Conservation (phyloP, 345 rosid genomes). For the Arabis hirsuta region DNA sequence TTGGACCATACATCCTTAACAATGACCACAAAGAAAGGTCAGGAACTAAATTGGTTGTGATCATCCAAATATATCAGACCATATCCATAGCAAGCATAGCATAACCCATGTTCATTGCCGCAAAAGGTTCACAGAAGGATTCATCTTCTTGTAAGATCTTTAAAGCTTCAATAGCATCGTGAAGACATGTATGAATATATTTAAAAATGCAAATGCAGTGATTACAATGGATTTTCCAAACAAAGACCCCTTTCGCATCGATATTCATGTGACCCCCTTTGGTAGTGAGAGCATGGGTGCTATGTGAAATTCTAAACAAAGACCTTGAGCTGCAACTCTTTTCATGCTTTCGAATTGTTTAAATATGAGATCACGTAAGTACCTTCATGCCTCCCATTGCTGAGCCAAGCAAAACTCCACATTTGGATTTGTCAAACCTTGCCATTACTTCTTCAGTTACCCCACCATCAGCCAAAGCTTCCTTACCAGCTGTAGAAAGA, state of each 20-base stretch:
- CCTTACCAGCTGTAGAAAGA: conserved; percentile 90
- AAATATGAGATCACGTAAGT: conserved; percentile 6
- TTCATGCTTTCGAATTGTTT: neutral
- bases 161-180: conserved; percentile 90
- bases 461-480: conserved; percentile 91
- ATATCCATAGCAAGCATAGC: conserved; percentile 99
- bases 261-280: neutral
- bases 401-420: conserved; percentile 95
- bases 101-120: conserved; percentile 98
- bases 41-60: neutral
- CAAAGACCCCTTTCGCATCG: neutral
- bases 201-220: neutral
- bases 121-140: conserved; percentile 94
- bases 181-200: conserved; percentile 60
- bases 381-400: conserved; percentile 98
- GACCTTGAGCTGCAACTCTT: neutral
- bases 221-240: neutral
- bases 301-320: conserved; percentile 4
- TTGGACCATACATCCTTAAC: conserved; percentile 99
- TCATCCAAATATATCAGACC: conserved; percentile 50
- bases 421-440: conserved; percentile 74
- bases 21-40: conserved; percentile 32
- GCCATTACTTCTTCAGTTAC: conserved; percentile 77
- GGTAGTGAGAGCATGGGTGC: neutral
- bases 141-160: conserved; percentile 87